These are phyloP conservation scores for Epichloe hybrida DNA, from an alignment of 2,329 filamentous ascomycete species.

Conservation along the genomic window DNA sequence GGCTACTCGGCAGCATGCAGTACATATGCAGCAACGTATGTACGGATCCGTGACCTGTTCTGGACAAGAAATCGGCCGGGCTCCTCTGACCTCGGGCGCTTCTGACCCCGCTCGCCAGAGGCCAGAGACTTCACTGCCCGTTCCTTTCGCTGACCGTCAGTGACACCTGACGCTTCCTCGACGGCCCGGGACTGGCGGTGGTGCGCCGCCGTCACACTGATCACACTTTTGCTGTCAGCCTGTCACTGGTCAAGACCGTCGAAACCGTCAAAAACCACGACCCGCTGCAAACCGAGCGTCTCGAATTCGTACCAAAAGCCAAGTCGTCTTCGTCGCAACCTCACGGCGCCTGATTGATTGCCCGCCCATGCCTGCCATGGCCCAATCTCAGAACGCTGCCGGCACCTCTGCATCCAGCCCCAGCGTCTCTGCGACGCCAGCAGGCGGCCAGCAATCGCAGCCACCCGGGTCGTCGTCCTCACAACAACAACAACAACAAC, in stretches of 20 bases:
- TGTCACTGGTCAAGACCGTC: too few relatives aligned
- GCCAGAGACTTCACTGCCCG: too few relatives aligned
- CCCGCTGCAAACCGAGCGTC: constrained; percentile 23
- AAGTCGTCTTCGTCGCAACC: constrained; percentile 3
- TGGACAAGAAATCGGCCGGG: too few relatives aligned
- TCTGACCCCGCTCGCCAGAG: too few relatives aligned
- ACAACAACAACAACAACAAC: too few relatives aligned
- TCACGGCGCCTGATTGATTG: constrained; percentile 1
- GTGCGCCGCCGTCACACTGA: neutral
- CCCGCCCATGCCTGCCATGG: constrained; percentile 8
- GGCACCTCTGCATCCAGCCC: constrained; percentile 10
- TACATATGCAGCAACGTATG: too few relatives aligned
- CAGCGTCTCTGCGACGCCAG: constrained; percentile 8
- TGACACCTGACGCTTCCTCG: constrained; percentile 3
- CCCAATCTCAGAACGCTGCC: constrained; percentile 9
- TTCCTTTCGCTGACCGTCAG: too few relatives aligned
- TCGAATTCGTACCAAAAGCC: neutral
- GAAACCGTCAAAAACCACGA: constrained; percentile 9
- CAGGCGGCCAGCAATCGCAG: constrained; percentile 3
- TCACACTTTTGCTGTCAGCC: too few relatives aligned
- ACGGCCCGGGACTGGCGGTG: constrained; percentile 7
- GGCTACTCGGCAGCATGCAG: too few relatives aligned
- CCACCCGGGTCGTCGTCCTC: neutral
- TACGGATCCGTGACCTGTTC: too few relatives aligned
- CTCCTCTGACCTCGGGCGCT: too few relatives aligned